Percentiles rank a stretch among this genome's conserved stretches.
Evolutionary conservation across 2,329 filamentous ascomycete species (phyloP).

Genomic region (Epichloe baconii): DNA sequence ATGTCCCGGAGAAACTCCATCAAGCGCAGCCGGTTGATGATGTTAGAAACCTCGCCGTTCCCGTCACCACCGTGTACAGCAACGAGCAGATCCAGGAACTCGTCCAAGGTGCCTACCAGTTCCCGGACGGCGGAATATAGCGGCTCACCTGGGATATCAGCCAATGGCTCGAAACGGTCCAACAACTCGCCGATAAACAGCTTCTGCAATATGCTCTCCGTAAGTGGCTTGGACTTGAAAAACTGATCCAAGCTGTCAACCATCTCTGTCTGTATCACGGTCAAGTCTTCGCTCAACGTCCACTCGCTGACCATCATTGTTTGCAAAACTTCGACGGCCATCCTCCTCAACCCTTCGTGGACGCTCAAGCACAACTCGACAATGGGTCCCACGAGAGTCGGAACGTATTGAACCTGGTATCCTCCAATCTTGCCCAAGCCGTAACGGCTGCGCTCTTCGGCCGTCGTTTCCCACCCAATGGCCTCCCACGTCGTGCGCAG

Average conservation of each 20-base stretch:
- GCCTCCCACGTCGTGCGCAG: slow-evolving; percentile 82
- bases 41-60: slow-evolving; percentile 61
- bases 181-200: slow-evolving; percentile 80
- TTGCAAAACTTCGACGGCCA: slow-evolving; percentile 85
- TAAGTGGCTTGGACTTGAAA: slow-evolving; percentile 80
- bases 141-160: slow-evolving; percentile 53
- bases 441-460: slow-evolving; percentile 67
- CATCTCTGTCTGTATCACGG: slow-evolving; percentile 87
- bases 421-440: slow-evolving; percentile 77
- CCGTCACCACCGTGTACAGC: slow-evolving; percentile 72
- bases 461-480: slow-evolving; percentile 86
- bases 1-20: slow-evolving; percentile 97
- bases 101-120: slow-evolving; percentile 73
- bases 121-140: slow-evolving; percentile 65
- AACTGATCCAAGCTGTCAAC: slow-evolving; percentile 85
- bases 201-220: slow-evolving; percentile 82
- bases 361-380: slow-evolving; percentile 91
- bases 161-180: slow-evolving; percentile 62
- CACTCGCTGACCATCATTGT: slow-evolving; percentile 99
- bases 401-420: slow-evolving; percentile 97
- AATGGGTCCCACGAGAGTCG: slow-evolving; percentile 77
- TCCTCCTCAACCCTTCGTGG: slow-evolving; percentile 76
- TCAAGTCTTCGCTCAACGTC: slow-evolving; percentile 86
- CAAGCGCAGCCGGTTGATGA: slow-evolving; percentile 76
- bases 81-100: slow-evolving; percentile 80